phyloP scores from a whole-genome alignment of 2,329 filamentous ascomycete genomes.

The Cytospora piceae region DNA sequence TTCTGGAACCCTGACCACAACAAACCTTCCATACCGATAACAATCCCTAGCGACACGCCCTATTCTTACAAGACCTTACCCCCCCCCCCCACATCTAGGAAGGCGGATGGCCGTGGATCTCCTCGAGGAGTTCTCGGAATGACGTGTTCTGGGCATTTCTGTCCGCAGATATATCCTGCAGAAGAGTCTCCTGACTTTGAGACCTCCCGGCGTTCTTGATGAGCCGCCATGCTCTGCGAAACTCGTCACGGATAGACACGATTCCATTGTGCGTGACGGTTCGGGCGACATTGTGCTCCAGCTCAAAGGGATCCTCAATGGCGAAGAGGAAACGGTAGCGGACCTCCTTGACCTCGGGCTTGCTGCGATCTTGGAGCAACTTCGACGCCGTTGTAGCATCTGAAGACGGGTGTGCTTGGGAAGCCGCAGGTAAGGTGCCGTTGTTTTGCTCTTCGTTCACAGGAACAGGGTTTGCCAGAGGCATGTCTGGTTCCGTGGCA shows the following conservation, averaged over 20 bases:
- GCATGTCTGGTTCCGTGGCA: slow-evolving; percentile 32
- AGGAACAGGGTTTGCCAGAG: slow-evolving; percentile 27
- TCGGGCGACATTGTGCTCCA: slow-evolving; percentile 83
- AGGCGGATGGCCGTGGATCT: slow-evolving; percentile 42
- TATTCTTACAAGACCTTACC: too few relatives aligned
- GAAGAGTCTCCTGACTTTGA: slow-evolving; percentile 50
- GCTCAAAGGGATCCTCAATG: slow-evolving; percentile 90
- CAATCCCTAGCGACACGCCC: too few relatives aligned
- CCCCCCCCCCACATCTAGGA: not conserved
- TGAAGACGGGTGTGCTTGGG: slow-evolving; percentile 5
- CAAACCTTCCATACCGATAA: not conserved
- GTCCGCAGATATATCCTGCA: slow-evolving; percentile 52
- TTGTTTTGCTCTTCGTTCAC: not conserved
- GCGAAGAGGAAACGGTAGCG: slow-evolving; percentile 83
- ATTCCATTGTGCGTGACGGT: slow-evolving; percentile 86
- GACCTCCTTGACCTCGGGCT: slow-evolving; percentile 64
- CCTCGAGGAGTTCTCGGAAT: slow-evolving; percentile 45
- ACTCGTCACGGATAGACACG: slow-evolving; percentile 81
- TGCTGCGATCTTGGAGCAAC: slow-evolving; percentile 22
- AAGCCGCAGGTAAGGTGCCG: not conserved
- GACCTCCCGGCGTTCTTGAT: slow-evolving; percentile 57
- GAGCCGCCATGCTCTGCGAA: slow-evolving; percentile 77
- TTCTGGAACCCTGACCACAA: not conserved
- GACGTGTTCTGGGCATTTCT: slow-evolving; percentile 36
- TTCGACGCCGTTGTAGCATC: not conserved